Conservation (phyloP, 2,329 filamentous ascomycete species). For the Alternaria novae-zelandiae region DNA sequence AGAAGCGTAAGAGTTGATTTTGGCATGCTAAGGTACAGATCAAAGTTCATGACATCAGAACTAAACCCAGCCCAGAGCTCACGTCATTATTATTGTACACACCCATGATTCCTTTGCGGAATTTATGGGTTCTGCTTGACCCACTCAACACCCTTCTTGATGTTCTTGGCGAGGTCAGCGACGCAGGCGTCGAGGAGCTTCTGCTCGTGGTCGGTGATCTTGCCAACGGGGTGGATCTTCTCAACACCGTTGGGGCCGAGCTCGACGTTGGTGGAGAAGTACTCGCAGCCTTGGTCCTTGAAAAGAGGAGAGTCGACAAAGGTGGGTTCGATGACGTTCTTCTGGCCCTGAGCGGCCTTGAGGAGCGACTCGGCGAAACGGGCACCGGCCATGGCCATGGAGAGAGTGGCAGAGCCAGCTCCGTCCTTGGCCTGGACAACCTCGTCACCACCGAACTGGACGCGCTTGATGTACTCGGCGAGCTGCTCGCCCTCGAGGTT, state of each 20-base stretch:
- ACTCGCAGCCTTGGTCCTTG: slow-evolving; percentile 97
- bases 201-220: slow-evolving; percentile 85
- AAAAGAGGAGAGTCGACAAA: slow-evolving; percentile 97
- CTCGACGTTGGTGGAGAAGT: slow-evolving; percentile 95
- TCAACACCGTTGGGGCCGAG: slow-evolving; percentile 95
- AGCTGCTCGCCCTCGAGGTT: slow-evolving; percentile 78
- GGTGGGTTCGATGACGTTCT: slow-evolving; percentile 92
- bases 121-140: slow-evolving; percentile 62
- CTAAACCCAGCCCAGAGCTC: slow-evolving; percentile 29
- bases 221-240: slow-evolving; percentile 88
- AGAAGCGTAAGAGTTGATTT: slow-evolving; percentile 19
- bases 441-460: slow-evolving; percentile 99
- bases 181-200: slow-evolving; percentile 86
- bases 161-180: slow-evolving; percentile 88
- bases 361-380: slow-evolving; percentile 89
- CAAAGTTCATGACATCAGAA: slow-evolving; percentile 26
- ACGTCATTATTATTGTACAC: slow-evolving; percentile 41
- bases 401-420: slow-evolving; percentile 94
- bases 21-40: slow-evolving; percentile 27
- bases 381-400: slow-evolving; percentile 96
- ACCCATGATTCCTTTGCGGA: background rate
- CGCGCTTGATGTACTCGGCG: slow-evolving; percentile 83
- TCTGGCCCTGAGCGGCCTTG: slow-evolving; percentile 90
- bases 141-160: slow-evolving; percentile 82
- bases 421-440: slow-evolving; percentile 99